Evolutionary conservation across 805 yeast genomes (phyloP).

Genomic region (Zygosaccharomyces rouxii): DNA sequence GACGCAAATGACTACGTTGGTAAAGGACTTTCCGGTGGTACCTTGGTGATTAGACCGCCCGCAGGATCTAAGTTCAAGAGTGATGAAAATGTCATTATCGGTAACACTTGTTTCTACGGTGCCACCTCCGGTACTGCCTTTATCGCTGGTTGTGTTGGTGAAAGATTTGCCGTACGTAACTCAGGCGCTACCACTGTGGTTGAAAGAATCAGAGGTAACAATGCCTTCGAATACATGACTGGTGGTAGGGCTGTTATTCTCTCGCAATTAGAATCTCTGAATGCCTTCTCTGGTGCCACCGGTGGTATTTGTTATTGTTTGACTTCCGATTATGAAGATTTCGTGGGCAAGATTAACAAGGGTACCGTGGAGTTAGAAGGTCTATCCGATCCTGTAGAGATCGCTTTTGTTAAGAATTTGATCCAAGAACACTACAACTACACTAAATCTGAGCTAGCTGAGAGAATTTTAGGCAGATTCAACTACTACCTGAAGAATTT

Average conservation of each 20-base stretch:
- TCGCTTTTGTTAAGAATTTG: slow-evolving; percentile 88
- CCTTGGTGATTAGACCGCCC: slow-evolving; percentile 89
- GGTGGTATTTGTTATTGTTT: slow-evolving; percentile 98
- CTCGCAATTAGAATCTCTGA: slow-evolving; percentile 88
- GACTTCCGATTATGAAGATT: slow-evolving; percentile 86
- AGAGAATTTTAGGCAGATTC: slow-evolving; percentile 75
- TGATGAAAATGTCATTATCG: slow-evolving; percentile 93
- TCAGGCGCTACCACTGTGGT: slow-evolving; percentile 97
- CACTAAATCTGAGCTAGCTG: slow-evolving; percentile 89
- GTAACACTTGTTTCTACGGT: slow-evolving; percentile 97
- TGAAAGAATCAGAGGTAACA: slow-evolving; percentile 92
- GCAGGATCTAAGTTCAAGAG: slow-evolving; percentile 78
- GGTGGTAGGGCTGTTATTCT: slow-evolving; percentile 96
- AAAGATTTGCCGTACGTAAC: slow-evolving; percentile 96
- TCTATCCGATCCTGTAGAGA: slow-evolving; percentile 82
- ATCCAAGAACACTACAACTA: slow-evolving; percentile 94
- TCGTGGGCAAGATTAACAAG: slow-evolving; percentile 68
- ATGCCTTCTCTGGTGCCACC: slow-evolving; percentile 90
- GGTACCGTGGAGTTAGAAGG: slow-evolving; percentile 77
- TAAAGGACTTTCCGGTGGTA: slow-evolving; percentile 94
- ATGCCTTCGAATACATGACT: slow-evolving; percentile 99
- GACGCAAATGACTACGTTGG: slow-evolving; percentile 98
- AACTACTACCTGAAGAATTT: slow-evolving; percentile 83
- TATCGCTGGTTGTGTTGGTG: slow-evolving; percentile 96
- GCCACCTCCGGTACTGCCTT: slow-evolving; percentile 94